Percentiles rank a stretch among this genome's conserved stretches.
phyloP scores from a whole-genome alignment of 192 early-diverging fungal species.

The Borealophlyctis nickersoniae region DNA sequence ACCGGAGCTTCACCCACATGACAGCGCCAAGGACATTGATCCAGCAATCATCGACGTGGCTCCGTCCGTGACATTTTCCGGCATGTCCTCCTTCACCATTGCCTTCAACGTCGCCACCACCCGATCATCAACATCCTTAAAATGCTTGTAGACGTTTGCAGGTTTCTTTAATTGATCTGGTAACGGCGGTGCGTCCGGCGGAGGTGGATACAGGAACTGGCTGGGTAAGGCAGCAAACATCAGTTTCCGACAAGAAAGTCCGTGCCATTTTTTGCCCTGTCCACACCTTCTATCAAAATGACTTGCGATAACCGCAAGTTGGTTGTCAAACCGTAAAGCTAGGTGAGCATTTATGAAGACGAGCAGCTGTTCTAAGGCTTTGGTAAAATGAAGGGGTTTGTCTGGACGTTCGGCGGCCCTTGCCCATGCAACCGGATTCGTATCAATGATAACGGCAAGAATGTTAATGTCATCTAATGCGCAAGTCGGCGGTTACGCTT shows the following conservation, averaged over 20 bases:
- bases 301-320: conserved; percentile 76
- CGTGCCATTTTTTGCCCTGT: neutral
- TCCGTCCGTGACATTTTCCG: neutral
- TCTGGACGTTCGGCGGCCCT: conserved; percentile 21
- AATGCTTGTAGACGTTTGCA: conserved; percentile 48
- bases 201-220: conserved; percentile 21
- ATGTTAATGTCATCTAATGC: conserved; percentile 40
- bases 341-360: conserved; percentile 93
- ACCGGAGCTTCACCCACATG: conserved; percentile 23
- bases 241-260: neutral
- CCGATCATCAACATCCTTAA: conserved; percentile 37
- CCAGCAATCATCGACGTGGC: conserved; percentile 23
- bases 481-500: too few relatives aligned
- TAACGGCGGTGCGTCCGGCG: neutral
- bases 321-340: conserved; percentile 82
- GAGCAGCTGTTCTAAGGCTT: conserved; percentile 72
- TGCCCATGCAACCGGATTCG: conserved; percentile 76
- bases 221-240: conserved; percentile 5
- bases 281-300: conserved; percentile 28
- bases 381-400: conserved; percentile 57
- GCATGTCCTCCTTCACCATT: conserved; percentile 13
- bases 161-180: conserved; percentile 21
- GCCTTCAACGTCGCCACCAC: conserved; percentile 27
- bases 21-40: conserved; percentile 29
- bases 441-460: conserved; percentile 79